Base-by-base conservation (phyloP, 371 early-diverging fungal genomes). In the Mucor circinelloides region DNA sequence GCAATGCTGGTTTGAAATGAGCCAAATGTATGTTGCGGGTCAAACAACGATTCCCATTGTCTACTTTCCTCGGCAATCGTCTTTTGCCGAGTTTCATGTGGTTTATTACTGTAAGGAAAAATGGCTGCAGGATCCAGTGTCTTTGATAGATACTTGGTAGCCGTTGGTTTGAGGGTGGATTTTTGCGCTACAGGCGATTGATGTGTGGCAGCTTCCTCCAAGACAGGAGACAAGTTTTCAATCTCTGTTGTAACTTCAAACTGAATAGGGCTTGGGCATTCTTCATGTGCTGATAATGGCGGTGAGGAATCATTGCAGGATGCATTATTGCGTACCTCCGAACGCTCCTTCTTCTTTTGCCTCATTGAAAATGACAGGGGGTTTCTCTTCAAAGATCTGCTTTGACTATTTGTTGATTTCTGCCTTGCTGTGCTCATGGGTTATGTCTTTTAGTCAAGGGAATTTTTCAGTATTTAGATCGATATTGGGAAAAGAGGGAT, bases 11-110 rank as follows among this genome's bases (percentile, higher is more conserved):
- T 21, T 30, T 58, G 63, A 59, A 71, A 71, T 6, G 67, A 60
- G 4, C 61, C 71, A 67, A 71, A 71, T 6, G 64, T 63, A 38
- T 67, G 52, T 21, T 71, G 71, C 6, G 71, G 71, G 31, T 71
- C 67, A 31, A 71, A 71, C 7, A 71, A 44, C 0, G 56, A 67
- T 9, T 71, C 71, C 71, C 71, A 71, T 60, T 64, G 67, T 25
- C 63, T 67, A 23, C 58, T 70, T 44, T 70, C 67, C 34, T 70
- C 67, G 12, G 57, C 46, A 21, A 58, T 54, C 2, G 60, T 58
- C 23, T 42, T 55, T 40, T 60, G 32, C 3, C 32, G 6, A 1
- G 44, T 25, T 25, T 54, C 67, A 13, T 66, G 27, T 4, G 30
- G 42, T 57, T 42, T 54, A 25, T 65, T 65, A 27, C 27, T 58